Percentiles rank a stretch among this genome's conserved stretches.
Evolutionary conservation across 495 filamentous ascomycete species (phyloP).

Genomic region (Talaromyces nanjingensis): DNA sequence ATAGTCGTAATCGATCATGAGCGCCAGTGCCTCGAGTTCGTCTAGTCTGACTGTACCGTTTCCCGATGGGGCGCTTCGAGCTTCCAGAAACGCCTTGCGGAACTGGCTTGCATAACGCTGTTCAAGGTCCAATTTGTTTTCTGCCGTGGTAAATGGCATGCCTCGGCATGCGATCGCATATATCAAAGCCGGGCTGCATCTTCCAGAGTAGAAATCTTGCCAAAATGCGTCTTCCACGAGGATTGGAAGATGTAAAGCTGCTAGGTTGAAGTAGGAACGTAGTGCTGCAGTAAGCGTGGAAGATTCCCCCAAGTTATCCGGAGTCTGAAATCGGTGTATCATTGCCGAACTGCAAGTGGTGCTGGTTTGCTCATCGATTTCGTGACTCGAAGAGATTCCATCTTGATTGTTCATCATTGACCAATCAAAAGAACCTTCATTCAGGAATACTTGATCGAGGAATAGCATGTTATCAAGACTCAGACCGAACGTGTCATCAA

Average conservation of each 20-base stretch:
- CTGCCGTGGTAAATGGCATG: constrained; percentile 10
- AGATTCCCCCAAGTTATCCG: background rate
- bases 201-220: constrained; percentile 8
- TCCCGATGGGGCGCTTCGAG: background rate
- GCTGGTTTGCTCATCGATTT: background rate
- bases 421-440: background rate
- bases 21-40: constrained; percentile 15
- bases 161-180: constrained; percentile 15
- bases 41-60: constrained; percentile 10
- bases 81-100: constrained; percentile 6
- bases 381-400: background rate
- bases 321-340: background rate
- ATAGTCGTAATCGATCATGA: constrained; percentile 15
- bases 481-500: background rate
- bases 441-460: constrained; percentile 1
- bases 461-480: background rate
- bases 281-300: background rate
- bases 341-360: background rate
- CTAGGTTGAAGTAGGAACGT: constrained; percentile 13
- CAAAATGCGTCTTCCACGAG: constrained; percentile 13
- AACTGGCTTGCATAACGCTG: constrained; percentile 9
- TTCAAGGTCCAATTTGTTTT: constrained; percentile 10
- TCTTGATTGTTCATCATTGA: background rate
- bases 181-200: constrained; percentile 7
- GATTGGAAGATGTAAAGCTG: constrained; percentile 11